Conservation (phyloP, 2,329 filamentous ascomycete species). For the Dactylellina haptotyla region DNA sequence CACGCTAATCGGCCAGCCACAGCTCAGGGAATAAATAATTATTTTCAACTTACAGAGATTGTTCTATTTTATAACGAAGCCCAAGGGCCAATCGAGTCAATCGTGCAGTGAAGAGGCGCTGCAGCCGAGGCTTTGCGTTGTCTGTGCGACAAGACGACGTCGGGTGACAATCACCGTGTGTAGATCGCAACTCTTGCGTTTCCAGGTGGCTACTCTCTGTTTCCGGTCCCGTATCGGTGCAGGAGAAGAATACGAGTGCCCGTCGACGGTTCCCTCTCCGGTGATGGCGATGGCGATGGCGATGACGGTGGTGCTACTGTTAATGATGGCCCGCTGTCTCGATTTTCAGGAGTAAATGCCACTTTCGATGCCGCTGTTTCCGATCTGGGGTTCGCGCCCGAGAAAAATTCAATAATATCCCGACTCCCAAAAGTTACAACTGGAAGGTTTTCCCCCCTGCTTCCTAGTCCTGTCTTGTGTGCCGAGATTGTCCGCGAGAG, state of each 20-base stretch:
- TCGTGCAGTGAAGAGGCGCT: too few species aligned
- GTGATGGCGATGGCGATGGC: background rate
- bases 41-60: background rate
- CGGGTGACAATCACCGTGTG: conserved; percentile 30
- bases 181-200: conserved; percentile 26
- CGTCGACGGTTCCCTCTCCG: background rate
- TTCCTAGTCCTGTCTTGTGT: conserved; percentile 23
- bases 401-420: conserved; percentile 13
- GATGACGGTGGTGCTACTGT: background rate
- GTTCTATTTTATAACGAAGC: too few species aligned
- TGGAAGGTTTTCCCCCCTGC: conserved; percentile 2
- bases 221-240: too few species aligned
- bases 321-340: background rate
- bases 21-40: background rate
- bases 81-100: too few species aligned
- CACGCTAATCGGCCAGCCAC: background rate
- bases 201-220: too few species aligned
- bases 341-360: conserved; percentile 20
- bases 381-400: conserved; percentile 13
- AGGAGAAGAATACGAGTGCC: background rate
- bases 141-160: conserved; percentile 42
- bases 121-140: conserved; percentile 43
- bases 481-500: conserved; percentile 51
- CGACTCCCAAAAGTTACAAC: conserved; percentile 1
- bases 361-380: conserved; percentile 3